Percentiles rank a stretch among this genome's conserved stretches.
Conservation (phyloP, 306 rosid genomes). For the Carpinus viminea region DNA sequence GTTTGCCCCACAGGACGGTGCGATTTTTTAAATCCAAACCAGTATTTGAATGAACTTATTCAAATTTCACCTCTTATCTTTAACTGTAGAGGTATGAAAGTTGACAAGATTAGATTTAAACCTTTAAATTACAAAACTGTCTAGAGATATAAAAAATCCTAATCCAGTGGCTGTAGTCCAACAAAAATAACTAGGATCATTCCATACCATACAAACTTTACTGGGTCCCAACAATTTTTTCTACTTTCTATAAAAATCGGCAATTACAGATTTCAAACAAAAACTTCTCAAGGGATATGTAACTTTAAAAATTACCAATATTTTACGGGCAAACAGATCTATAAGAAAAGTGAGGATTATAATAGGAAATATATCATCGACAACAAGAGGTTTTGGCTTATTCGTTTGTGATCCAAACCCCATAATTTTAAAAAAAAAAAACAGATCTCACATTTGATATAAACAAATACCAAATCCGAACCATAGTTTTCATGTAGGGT, state of each 20-base stretch:
- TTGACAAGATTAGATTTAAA: too few relatives aligned
- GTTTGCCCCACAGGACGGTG: too few relatives aligned
- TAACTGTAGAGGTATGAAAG: too few relatives aligned
- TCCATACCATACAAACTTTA: too few relatives aligned
- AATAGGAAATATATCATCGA: neutral
- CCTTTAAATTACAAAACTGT: too few relatives aligned
- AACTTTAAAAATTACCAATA: neutral
- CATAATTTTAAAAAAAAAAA: neutral
- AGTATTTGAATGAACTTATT: too few relatives aligned
- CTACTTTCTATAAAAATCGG: neutral
- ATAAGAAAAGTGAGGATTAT: neutral
- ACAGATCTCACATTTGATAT: neutral
- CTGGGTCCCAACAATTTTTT: neutral
- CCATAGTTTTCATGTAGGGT: neutral
- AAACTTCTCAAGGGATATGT: neutral
- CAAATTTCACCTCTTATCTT: too few relatives aligned
- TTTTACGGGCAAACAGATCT: neutral
- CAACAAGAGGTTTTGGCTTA: too few relatives aligned
- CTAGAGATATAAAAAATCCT: too few relatives aligned
- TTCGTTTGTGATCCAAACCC: neutral
- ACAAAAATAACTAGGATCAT: too few relatives aligned
- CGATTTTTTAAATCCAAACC: too few relatives aligned
- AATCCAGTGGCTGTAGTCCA: too few relatives aligned
- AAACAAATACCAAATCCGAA: neutral
- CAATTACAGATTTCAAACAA: neutral